These are phyloP conservation scores for Drechslerella dactyloides DNA, from an alignment of 2,329 filamentous ascomycete genomes.

Conservation along the genomic window DNA sequence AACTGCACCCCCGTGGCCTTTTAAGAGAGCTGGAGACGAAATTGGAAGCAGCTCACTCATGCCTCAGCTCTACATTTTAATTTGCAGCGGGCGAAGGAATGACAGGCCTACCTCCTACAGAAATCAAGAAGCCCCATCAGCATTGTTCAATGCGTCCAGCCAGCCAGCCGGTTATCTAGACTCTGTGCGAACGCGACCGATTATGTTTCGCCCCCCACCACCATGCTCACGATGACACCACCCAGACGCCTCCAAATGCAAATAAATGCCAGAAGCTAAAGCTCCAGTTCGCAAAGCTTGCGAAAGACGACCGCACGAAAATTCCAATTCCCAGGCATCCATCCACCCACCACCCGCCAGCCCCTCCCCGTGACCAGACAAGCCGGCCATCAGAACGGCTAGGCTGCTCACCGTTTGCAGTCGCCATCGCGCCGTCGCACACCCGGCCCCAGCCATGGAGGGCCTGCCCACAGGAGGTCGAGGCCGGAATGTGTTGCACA, in stretches of 20 bases:
- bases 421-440: constrained; percentile 7
- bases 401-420: constrained; percentile 43
- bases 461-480: constrained; percentile 36
- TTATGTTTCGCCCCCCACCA: not conserved
- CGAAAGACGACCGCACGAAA: not conserved
- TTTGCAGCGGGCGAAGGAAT: not conserved
- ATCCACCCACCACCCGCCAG: constrained; percentile 16
- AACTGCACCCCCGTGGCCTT: not conserved
- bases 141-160: not conserved
- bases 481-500: constrained; percentile 49
- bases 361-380: not conserved
- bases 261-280: no score
- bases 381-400: constrained; percentile 21
- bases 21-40: not conserved
- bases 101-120: not conserved
- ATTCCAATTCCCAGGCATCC: constrained; percentile 41
- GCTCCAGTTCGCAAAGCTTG: no score
- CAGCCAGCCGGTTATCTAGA: not conserved
- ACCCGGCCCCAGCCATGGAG: constrained; percentile 6
- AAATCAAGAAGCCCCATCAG: not conserved
- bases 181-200: not conserved
- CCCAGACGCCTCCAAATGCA: no score
- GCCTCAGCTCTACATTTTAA: not conserved
- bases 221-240: no score
- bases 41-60: not conserved